Evolutionary conservation across 73 alveolate species (phyloP).

Genomic region (Symbiodinium natans): DNA sequence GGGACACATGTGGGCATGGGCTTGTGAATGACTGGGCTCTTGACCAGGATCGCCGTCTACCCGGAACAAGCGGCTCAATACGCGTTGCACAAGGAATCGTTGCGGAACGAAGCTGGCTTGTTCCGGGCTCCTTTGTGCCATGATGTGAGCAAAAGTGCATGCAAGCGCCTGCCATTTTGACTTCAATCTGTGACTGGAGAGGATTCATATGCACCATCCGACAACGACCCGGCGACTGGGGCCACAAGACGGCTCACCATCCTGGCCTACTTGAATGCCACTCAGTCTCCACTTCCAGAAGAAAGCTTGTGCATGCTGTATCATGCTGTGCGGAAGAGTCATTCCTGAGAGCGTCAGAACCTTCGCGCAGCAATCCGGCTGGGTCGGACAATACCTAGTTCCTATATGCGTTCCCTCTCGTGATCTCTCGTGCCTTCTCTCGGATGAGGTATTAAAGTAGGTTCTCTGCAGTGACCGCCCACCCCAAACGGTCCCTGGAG

Average conservation of each 20-base stretch:
- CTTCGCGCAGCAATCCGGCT: neutral
- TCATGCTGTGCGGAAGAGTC: neutral
- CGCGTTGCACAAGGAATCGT: conserved; percentile 58
- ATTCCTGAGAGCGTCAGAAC: neutral
- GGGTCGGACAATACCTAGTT: too few relatives aligned
- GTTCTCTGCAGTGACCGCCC: too few relatives aligned
- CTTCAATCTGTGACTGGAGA: too few relatives aligned
- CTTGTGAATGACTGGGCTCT: too few relatives aligned
- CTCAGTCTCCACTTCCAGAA: neutral
- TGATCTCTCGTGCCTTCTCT: too few relatives aligned
- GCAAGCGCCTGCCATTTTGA: too few relatives aligned
- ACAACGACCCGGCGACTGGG: conserved; percentile 91
- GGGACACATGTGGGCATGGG: too few relatives aligned
- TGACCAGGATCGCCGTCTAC: conserved; percentile 76
- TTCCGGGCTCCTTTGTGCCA: too few relatives aligned
- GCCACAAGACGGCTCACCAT: conserved; percentile 86
- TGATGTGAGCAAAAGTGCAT: too few relatives aligned
- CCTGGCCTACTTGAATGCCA: conserved; percentile 70
- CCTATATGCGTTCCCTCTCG: too few relatives aligned
- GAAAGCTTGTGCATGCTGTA: neutral
- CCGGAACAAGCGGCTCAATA: conserved; percentile 82
- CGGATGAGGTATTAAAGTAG: too few relatives aligned
- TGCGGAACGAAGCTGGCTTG: neutral
- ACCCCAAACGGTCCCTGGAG: too few relatives aligned
- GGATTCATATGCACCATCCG: conserved; percentile 86